phyloP scores from a whole-genome alignment of 805 yeast species.

The Dipodascus geniculatus region DNA sequence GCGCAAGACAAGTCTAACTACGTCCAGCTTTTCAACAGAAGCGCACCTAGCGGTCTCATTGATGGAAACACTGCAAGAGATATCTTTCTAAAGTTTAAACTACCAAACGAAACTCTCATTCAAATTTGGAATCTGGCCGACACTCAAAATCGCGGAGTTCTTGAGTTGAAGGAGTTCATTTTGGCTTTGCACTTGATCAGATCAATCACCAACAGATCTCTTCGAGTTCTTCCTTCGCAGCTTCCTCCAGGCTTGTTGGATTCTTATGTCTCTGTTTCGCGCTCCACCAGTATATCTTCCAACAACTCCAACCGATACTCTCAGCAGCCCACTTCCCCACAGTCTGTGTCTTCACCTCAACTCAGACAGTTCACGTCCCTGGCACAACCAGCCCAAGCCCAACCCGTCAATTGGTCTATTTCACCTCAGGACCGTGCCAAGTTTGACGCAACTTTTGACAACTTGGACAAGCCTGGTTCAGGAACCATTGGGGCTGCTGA shows the following conservation, averaged over 20 bases:
- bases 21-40: slow-evolving; percentile 50
- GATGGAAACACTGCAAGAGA: slow-evolving; percentile 73
- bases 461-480: slow-evolving; percentile 51
- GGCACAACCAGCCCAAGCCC: neutral
- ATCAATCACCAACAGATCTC: slow-evolving; percentile 53
- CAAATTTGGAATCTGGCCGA: slow-evolving; percentile 87
- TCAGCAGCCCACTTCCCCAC: slow-evolving; percentile 9
- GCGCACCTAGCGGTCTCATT: slow-evolving; percentile 46
- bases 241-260: slow-evolving; percentile 29
- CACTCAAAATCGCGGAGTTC: slow-evolving; percentile 56
- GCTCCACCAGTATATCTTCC: neutral
- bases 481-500: slow-evolving; percentile 66
- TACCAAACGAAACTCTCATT: slow-evolving; percentile 68
- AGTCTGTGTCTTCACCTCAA: neutral
- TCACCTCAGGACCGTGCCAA: slow-evolving; percentile 60
- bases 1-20: slow-evolving; percentile 27
- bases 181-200: slow-evolving; percentile 95
- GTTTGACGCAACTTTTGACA: slow-evolving; percentile 68
- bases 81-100: slow-evolving; percentile 78
- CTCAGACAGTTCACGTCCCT: neutral
- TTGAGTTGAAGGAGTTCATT: slow-evolving; percentile 64
- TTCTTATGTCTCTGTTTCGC: slow-evolving; percentile 5
- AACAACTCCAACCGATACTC: slow-evolving; percentile 15
- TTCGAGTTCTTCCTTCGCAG: slow-evolving; percentile 43
- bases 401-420: slow-evolving; percentile 47